A percentile compares a stretch with the other conserved stretches of the same genome.
Evolutionary conservation across 2,329 filamentous ascomycete genomes (phyloP).

Genomic region (Zymoseptoria brevis): DNA sequence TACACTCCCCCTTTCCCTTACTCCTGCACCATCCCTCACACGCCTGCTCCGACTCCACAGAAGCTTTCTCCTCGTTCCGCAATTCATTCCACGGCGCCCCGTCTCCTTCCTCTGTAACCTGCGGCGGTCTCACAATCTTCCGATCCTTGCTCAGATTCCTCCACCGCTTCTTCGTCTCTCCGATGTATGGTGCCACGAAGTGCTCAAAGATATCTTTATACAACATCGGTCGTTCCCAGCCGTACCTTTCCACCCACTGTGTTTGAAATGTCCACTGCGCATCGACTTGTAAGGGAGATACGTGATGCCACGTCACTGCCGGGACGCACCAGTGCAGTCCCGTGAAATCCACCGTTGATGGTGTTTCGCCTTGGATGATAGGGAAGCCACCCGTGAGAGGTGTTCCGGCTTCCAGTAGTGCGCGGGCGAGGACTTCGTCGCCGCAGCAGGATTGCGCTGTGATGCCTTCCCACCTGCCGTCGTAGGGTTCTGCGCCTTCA

Average conservation of each 20-base stretch:
- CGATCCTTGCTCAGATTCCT: constrained; percentile 27
- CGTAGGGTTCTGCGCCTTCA: constrained; percentile 32
- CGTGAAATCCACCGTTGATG: constrained; percentile 36
- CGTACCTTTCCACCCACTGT: constrained; percentile 24
- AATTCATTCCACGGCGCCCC: constrained; percentile 12
- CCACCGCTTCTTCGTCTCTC: constrained; percentile 26
- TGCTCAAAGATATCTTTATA: constrained; percentile 28
- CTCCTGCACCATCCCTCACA: background rate
- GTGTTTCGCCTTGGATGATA: constrained; percentile 38
- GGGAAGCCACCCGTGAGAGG: constrained; percentile 38
- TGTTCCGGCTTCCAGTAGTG: constrained; percentile 40
- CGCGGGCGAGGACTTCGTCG: constrained; percentile 47
- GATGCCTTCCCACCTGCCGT: constrained; percentile 35
- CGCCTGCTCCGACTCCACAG: constrained; percentile 4
- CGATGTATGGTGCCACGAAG: constrained; percentile 26
- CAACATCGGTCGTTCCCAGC: constrained; percentile 28
- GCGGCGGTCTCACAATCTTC: constrained; percentile 18
- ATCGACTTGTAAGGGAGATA: constrained; percentile 25
- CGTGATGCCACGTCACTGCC: constrained; percentile 33
- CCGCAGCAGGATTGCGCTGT: constrained; percentile 46
- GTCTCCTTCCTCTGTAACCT: constrained; percentile 10
- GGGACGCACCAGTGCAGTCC: constrained; percentile 38
- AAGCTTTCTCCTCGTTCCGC: constrained; percentile 23
- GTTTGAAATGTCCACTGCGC: constrained; percentile 27
- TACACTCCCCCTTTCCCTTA: constrained; percentile 18